Base-by-base conservation (phyloP, 2,329 filamentous ascomycete species). In the Davidsoniella australis region DNA sequence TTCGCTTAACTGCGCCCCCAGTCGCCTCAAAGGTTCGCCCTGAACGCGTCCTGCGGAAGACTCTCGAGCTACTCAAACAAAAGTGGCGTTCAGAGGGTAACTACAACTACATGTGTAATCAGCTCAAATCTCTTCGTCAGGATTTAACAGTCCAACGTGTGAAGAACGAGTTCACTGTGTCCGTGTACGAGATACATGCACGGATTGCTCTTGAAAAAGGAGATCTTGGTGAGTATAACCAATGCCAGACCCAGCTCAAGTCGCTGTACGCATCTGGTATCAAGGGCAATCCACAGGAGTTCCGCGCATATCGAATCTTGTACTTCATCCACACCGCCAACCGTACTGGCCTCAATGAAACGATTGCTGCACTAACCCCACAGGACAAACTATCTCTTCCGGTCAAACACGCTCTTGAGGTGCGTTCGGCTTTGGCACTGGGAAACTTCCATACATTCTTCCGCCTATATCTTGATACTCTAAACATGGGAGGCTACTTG, bases 181-280 rank as follows among this genome's bases (percentile, higher is more conserved):
- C 76, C 55, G 91, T 95, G 44, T 98, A 98, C 66, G 91, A 98
- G 68, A 93, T 89, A 54, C 91, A 98, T 68, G 91, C 89, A 55
- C 82, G 91, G 54, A 96, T 98, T 67, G 91, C 91, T 57, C 73
- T 98, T 66, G 89, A 98, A 68, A 95, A 93, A 75, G 87, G 85
- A 68, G 91, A 98, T 72, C 78, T 96, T 71, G 89, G 91, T 98
- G 91, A 98, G 91, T 98, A 98, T 91, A 98, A 98, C 72, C 91
- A 98, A 75, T 98, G 91, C 68, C 91, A 98, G 72, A 96, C 91
- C 60, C 91, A 98, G 70, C 73, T 98, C 62, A 85, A 86, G 66
- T 86, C 83, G 56, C 71, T 98, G 60, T 96, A 98, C 68, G 77
- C 78, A 64, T 77, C 85, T 68, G 83, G 85, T 57, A 70, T 94